Evolutionary conservation across 2,329 filamentous ascomycete genomes (phyloP).

Genomic region (Kalmusia sp.): DNA sequence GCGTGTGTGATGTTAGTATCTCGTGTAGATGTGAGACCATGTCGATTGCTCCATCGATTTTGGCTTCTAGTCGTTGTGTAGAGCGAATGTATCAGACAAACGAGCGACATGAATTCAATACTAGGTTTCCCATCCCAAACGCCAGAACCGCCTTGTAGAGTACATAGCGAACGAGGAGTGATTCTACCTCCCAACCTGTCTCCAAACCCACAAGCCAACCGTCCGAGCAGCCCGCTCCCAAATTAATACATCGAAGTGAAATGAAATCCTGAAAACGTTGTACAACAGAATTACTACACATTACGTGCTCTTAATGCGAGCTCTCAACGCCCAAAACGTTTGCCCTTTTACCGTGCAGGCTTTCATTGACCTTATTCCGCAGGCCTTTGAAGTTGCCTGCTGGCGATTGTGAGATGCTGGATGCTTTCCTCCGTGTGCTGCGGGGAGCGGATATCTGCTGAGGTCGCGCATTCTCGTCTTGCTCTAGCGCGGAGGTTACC

Average conservation of each 20-base stretch:
- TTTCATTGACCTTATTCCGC: constrained; percentile 54
- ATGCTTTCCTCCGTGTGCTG: constrained; percentile 51
- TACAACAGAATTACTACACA: constrained; percentile 2
- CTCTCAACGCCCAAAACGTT: constrained; percentile 56
- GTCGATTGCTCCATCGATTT: too few species aligned
- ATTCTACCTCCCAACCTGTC: background rate
- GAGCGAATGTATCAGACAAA: background rate
- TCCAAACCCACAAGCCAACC: background rate
- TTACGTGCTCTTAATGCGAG: constrained; percentile 35
- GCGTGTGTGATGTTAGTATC: background rate
- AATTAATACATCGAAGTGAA: constrained; percentile 7
- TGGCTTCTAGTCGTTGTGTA: too few species aligned
- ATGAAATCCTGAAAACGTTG: background rate
- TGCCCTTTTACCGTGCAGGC: constrained; percentile 53
- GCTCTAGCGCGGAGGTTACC: constrained; percentile 21
- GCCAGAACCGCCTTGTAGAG: background rate
- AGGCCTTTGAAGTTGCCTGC: constrained; percentile 53
- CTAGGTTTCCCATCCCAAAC: background rate
- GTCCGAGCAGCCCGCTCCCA: background rate
- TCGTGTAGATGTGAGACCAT: too few species aligned
- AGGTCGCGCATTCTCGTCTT: constrained; percentile 32
- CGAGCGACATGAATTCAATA: constrained; percentile 1
- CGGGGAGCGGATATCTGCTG: constrained; percentile 45
- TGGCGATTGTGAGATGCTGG: constrained; percentile 45
- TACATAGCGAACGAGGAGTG: constrained; percentile 8